A percentile compares a stretch with the other conserved stretches of the same genome.
Evolutionary conservation across 371 early-diverging fungal species (phyloP).

Genomic region (Actinomortierella wolfii): DNA sequence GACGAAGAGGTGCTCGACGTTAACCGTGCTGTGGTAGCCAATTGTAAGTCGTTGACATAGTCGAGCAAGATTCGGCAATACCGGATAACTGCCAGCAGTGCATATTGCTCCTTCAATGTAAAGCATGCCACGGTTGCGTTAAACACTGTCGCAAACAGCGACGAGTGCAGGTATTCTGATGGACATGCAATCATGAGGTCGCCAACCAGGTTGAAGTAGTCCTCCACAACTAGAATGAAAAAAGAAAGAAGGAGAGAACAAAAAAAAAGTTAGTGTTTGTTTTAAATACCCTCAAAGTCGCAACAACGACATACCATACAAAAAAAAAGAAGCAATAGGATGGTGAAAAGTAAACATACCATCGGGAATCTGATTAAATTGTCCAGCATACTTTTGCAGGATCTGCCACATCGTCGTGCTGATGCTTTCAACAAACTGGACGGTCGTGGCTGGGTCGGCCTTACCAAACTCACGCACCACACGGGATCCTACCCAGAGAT

Average conservation of each 20-base stretch:
- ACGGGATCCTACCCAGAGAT: conserved; percentile 73
- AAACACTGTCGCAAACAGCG: conserved; percentile 63
- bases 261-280: not conserved
- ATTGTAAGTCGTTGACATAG: conserved; percentile 41
- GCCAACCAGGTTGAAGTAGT: conserved; percentile 66
- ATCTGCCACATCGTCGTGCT: conserved; percentile 63
- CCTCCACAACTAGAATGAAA: conserved; percentile 60
- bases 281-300: not conserved
- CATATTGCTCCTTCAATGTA: conserved; percentile 61
- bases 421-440: conserved; percentile 58
- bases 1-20: conserved; percentile 10
- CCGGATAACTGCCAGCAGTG: conserved; percentile 60
- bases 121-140: conserved; percentile 68
- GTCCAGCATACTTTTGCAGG: conserved; percentile 48
- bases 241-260: not conserved
- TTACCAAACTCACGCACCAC: conserved; percentile 45
- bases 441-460: conserved; percentile 11
- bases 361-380: conserved; percentile 69
- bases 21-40: conserved; percentile 9
- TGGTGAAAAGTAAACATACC: conserved; percentile 50
- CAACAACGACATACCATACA: not conserved
- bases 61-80: conserved; percentile 53
- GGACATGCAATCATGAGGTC: conserved; percentile 64
- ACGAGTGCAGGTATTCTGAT: conserved; percentile 53
- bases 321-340: conserved; percentile 10